Evolutionary conservation across 2,329 filamentous ascomycete species (phyloP).

Genomic region (Aspergillus hiratsukae): DNA sequence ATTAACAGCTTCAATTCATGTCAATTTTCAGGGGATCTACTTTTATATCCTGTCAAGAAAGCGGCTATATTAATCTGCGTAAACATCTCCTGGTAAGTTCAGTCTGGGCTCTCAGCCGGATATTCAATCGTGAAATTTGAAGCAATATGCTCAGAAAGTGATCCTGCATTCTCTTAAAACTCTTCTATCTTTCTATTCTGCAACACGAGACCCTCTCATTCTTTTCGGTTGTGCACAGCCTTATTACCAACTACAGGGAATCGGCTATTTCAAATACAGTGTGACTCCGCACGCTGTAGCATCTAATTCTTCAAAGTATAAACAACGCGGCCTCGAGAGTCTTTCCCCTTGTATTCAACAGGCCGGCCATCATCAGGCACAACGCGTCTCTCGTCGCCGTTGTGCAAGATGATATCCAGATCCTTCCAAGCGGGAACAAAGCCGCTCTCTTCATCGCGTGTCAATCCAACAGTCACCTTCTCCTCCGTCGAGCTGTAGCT

Average conservation of each 20-base stretch:
- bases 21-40: background rate
- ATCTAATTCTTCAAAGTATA: conserved; percentile 25
- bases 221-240: background rate
- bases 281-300: background rate
- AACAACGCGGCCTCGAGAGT: conserved; percentile 24
- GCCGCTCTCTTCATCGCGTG: conserved; percentile 33
- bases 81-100: background rate
- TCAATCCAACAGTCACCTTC: conserved; percentile 43
- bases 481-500: conserved; percentile 43
- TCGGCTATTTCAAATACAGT: background rate
- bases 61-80: background rate
- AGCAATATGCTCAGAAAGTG: background rate
- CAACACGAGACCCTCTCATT: background rate
- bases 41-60: background rate
- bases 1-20: conserved; percentile 14
- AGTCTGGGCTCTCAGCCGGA: background rate
- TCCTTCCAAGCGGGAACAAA: conserved; percentile 50
- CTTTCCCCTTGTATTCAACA: conserved; percentile 25
- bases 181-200: background rate
- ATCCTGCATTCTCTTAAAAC: background rate
- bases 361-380: conserved; percentile 27
- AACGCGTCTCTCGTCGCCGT: conserved; percentile 46
- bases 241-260: background rate
- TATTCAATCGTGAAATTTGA: background rate
- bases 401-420: conserved; percentile 48